phyloP scores from a whole-genome alignment of 2,329 filamentous ascomycete genomes.

The Diaporthe citri region DNA sequence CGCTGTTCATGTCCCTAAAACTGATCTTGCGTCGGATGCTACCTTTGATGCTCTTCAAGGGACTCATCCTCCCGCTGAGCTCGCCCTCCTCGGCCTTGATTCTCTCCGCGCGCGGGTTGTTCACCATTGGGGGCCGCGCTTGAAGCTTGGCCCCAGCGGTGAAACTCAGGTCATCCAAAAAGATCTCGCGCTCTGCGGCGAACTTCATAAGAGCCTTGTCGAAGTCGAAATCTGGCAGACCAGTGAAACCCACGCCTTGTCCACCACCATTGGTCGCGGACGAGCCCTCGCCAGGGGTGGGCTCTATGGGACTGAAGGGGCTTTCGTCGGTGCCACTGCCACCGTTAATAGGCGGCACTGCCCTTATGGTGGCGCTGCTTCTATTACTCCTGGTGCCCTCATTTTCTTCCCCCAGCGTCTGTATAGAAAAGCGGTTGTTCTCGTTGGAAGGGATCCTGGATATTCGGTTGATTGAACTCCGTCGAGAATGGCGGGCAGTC shows the following conservation, averaged over 20 bases:
- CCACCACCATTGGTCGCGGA: slow-evolving; percentile 41
- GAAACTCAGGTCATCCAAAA: slow-evolving; percentile 92
- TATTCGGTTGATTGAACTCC: slow-evolving; percentile 70
- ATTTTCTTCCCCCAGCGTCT: slow-evolving; percentile 66
- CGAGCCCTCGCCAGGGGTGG: neutral
- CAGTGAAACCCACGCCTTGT: slow-evolving; percentile 51
- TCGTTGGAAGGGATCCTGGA: slow-evolving; percentile 62
- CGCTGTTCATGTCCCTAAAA: slow-evolving; percentile 93
- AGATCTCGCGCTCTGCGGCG: slow-evolving; percentile 92
- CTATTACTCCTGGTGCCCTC: slow-evolving; percentile 73
- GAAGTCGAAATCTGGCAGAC: slow-evolving; percentile 83
- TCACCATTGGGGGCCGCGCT: slow-evolving; percentile 77
- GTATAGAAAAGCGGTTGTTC: slow-evolving; percentile 65
- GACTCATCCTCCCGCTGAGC: slow-evolving; percentile 65
- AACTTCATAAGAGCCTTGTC: slow-evolving; percentile 95
- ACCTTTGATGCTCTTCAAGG: slow-evolving; percentile 75
- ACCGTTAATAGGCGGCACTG: slow-evolving; percentile 48
- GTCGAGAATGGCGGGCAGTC: slow-evolving; percentile 69
- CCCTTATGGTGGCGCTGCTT: slow-evolving; percentile 74
- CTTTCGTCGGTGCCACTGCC: slow-evolving; percentile 44
- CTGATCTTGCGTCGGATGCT: slow-evolving; percentile 94
- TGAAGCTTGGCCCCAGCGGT: slow-evolving; percentile 84
- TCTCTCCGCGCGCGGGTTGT: slow-evolving; percentile 84
- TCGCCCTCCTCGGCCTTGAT: slow-evolving; percentile 80
- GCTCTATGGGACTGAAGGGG: slow-evolving; percentile 38